Conservation (phyloP, 768 basidiomycete genomes). For the Trametes cinnabarina region DNA sequence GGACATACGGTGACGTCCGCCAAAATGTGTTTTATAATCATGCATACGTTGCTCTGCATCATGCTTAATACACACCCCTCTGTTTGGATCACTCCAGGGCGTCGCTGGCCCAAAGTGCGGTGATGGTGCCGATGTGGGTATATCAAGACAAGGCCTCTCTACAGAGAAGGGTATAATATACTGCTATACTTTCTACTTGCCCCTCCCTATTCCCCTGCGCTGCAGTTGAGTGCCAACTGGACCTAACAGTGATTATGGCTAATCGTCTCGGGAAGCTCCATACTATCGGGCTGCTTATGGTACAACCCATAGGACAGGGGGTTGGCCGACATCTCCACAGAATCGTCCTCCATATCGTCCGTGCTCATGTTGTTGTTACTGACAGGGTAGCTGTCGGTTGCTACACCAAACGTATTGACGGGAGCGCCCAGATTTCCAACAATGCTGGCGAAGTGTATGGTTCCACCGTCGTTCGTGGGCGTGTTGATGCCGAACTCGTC, state of each 20-base stretch:
- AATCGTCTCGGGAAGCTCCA: neutral
- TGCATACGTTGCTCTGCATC: constrained; percentile 2
- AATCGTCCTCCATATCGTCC: neutral
- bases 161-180: no score
- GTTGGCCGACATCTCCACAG: constrained; percentile 2
- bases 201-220: no score
- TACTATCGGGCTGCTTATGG: neutral
- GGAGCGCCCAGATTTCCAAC: constrained; percentile 22
- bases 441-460: constrained; percentile 6
- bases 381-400: neutral
- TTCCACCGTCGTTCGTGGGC: neutral
- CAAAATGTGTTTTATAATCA: constrained; percentile 6
- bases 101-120: no score
- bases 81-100: neutral
- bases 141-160: no score
- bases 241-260: no score
- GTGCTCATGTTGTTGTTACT: neutral
- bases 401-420: constrained; percentile 1
- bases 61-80: constrained; percentile 17
- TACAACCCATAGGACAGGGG: constrained; percentile 3
- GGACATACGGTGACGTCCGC: neutral
- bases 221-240: no score
- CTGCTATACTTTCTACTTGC: no score
- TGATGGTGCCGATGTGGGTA: no score
- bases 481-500: neutral